Evolutionary conservation across 1,284 basidiomycete genomes (phyloP).

Genomic region (Ceraceosorus guamensis): DNA sequence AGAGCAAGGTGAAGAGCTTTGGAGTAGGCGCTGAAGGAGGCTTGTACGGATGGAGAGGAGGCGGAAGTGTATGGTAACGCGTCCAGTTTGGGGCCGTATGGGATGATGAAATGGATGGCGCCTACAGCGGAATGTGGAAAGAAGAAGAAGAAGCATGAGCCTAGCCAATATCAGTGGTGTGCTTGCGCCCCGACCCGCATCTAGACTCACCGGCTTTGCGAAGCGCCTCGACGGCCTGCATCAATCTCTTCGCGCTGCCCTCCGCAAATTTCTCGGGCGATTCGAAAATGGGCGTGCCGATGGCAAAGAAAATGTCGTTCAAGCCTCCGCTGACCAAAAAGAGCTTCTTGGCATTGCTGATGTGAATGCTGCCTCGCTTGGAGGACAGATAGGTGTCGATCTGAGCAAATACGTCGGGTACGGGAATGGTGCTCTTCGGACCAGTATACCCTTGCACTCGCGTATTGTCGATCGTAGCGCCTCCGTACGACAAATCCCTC

Average conservation of each 20-base stretch:
- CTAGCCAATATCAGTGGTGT: no score
- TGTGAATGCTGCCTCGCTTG: no score
- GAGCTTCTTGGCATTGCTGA: conserved; percentile 5
- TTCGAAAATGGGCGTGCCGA: conserved; percentile 2
- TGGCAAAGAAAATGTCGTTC: conserved; percentile 15
- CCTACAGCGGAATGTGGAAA: not conserved
- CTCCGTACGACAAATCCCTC: conserved; percentile 19
- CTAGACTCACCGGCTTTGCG: not conserved
- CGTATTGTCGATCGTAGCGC: conserved; percentile 23
- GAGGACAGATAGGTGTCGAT: conserved; percentile 12
- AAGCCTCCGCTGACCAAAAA: conserved; percentile 18
- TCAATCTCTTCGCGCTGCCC: not conserved
- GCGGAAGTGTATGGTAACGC: not conserved
- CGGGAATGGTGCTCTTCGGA: conserved; percentile 10
- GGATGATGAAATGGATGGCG: conserved; percentile 1
- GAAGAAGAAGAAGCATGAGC: conserved; percentile 6
- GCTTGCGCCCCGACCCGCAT: no score
- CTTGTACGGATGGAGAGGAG: not conserved
- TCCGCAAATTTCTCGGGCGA: not conserved
- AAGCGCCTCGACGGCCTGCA: conserved; percentile 1
- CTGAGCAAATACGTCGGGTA: conserved; percentile 15
- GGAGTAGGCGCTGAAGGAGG: not conserved
- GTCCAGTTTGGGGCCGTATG: not conserved
- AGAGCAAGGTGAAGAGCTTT: no score
- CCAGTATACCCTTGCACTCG: conserved; percentile 16